Evolutionary conservation across 306 rosid species (phyloP), one percentile per base, ranked within the genome.

Genomic region (Fagus crenata): DNA sequence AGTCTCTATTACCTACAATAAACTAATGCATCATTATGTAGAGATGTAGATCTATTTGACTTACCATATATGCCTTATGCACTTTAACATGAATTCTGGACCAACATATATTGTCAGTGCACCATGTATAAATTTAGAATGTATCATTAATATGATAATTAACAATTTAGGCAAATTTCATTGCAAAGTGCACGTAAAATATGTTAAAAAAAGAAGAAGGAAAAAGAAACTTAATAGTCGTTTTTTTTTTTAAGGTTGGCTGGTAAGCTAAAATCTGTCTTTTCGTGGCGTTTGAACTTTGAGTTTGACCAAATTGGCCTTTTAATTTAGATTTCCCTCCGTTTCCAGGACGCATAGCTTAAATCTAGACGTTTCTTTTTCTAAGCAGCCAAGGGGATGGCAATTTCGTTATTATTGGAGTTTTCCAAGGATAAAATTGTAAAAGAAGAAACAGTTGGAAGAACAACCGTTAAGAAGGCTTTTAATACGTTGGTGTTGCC

Each of bases 181-280:
- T 46, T 46, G 13, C 14, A 9, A 46, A 46, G 51, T 46, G 14
- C 51, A 46, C 51, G 51, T 9, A 46, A 46, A 22, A 22, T 22
- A 22, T 22, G 28, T 22, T 22, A 12, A 49, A 9, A 3, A 1
- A 49, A 1, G 53, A 53, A 14, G 56, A 53, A 46, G 60, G 31
- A 3, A 22, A 22, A 11, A 58, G 36, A 9, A 11, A 9, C 7
- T 28, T 8, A 22, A 3, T 46, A 46, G 14, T 46, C 8, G 32
- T 1, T 0, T 15, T 58, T 58, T 11, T 22, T 28, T 58, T 28
- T 36, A 28, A 3, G 67, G 37, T 35, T 28, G 73, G 77, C 64
- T 3, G 78, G 86, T 75, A 41, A 83, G 75, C 86, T 2, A 83
- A 75, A 76, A 70, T 1, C 39, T 58, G 15, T 58, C 13, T 3